These are phyloP conservation scores for Pleurotus salmoneostramineus DNA, from an alignment of 768 basidiomycete species.

Conservation along the genomic window DNA sequence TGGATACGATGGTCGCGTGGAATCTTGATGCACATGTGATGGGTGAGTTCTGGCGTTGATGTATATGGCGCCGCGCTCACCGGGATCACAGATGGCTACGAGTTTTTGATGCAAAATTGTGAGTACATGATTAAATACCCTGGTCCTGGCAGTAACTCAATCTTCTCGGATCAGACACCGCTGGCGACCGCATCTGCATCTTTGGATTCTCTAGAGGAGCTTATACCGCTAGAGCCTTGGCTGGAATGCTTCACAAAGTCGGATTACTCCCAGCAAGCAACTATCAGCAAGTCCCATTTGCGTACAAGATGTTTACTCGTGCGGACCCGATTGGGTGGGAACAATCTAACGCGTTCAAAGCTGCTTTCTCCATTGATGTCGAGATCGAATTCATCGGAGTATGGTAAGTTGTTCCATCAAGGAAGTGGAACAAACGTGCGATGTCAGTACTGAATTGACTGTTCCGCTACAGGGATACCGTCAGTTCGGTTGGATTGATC, in stretches of 20 bases:
- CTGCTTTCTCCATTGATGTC: conserved; percentile 49
- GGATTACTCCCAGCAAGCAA: conserved; percentile 44
- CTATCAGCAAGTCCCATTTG: conserved; percentile 57
- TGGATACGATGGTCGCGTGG: conserved; percentile 48
- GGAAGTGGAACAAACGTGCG: background rate
- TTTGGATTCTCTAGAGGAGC: conserved; percentile 71
- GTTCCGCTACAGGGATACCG: conserved; percentile 42
- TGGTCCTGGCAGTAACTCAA: background rate
- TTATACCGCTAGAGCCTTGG: conserved; percentile 54
- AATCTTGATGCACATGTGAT: conserved; percentile 47
- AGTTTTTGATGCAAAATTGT: conserved; percentile 37
- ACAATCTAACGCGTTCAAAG: conserved; percentile 52
- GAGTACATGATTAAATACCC: conserved; percentile 59
- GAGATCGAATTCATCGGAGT: conserved; percentile 57
- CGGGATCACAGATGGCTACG: background rate
- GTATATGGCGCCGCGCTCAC: background rate
- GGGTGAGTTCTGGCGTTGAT: conserved; percentile 23
- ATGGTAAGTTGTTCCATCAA: conserved; percentile 29
- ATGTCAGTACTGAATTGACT: background rate
- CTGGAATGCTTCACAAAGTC: conserved; percentile 51
- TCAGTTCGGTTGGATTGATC: conserved; percentile 47
- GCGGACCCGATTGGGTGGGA: conserved; percentile 45
- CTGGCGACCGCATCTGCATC: conserved; percentile 58
- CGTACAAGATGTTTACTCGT: conserved; percentile 57
- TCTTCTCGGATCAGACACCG: conserved; percentile 26